These are phyloP conservation scores for Elongisporangium prolatum DNA, from an alignment of 352 stramenopile species.

Conservation along the genomic window DNA sequence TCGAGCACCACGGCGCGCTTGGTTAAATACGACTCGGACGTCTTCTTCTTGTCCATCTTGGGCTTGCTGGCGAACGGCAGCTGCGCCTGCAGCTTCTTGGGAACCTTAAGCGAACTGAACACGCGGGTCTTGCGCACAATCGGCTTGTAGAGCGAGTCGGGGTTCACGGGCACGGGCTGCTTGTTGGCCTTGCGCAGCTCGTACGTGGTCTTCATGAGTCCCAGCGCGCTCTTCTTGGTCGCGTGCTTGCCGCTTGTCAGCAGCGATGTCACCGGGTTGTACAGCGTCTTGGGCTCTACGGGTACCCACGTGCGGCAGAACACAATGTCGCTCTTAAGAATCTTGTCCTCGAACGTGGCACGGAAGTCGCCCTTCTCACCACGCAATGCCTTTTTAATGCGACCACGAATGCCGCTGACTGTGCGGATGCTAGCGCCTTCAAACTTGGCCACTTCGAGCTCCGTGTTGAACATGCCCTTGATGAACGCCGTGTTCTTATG, in stretches of 20 bases:
- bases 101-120: constrained; percentile 94
- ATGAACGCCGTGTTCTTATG: constrained; percentile 99
- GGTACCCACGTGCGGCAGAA: constrained; percentile 99
- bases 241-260: constrained; percentile 41
- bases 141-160: constrained; percentile 98
- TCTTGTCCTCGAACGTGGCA: constrained; percentile 99
- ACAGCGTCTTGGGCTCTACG: constrained; percentile 97
- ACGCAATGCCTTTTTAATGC: constrained; percentile 96
- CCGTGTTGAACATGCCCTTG: constrained; percentile 95
- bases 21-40: constrained; percentile 77
- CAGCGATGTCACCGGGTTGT: constrained; percentile 95
- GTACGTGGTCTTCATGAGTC: constrained; percentile 95
- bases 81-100: constrained; percentile 95
- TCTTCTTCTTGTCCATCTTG: constrained; percentile 91
- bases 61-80: constrained; percentile 98
- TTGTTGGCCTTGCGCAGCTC: constrained; percentile 94
- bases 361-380: constrained; percentile 95
- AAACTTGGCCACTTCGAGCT: constrained; percentile 96
- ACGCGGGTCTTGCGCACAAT: constrained; percentile 91
- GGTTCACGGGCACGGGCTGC: constrained; percentile 94
- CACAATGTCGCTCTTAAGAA: constrained; percentile 98
- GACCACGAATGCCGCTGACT: constrained; percentile 97
- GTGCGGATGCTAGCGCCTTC: constrained; percentile 97
- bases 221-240: constrained; percentile 40
- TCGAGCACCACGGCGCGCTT: constrained; percentile 94